These are phyloP conservation scores for Flaveria brownii DNA, from an alignment of 129 eudicot species.

Conservation along the genomic window DNA sequence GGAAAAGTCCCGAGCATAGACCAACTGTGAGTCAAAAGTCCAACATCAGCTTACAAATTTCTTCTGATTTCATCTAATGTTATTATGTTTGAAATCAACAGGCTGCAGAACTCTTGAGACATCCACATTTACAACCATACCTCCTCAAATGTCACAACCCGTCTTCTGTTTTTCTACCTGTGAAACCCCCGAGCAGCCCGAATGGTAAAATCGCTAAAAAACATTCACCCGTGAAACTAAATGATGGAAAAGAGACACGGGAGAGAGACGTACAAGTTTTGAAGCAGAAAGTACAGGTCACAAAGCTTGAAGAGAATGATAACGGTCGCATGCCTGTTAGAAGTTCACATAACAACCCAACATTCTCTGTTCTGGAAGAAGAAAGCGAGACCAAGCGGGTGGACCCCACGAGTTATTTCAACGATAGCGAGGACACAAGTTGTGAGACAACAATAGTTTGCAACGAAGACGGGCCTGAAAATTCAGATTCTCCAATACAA, in stretches of 20 bases:
- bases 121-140: conserved; percentile 87
- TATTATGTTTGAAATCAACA: conserved; percentile 26
- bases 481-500: conserved; percentile 38
- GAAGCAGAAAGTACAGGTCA: conserved; percentile 38
- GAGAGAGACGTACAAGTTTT: conserved; percentile 49
- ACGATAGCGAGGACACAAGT: conserved; percentile 62
- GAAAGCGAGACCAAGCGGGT: conserved; percentile 87
- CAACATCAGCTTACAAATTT: not conserved
- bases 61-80: conserved; percentile 25
- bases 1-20: conserved; percentile 93
- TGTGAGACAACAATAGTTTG: conserved; percentile 49
- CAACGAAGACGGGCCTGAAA: conserved; percentile 51
- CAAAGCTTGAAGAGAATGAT: conserved; percentile 35
- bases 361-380: conserved; percentile 36
- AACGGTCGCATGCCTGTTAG: conserved; percentile 27
- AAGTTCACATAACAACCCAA: conserved; percentile 44
- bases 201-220: conserved; percentile 55
- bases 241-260: conserved; percentile 39
- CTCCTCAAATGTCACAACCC: conserved; percentile 69
- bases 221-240: conserved; percentile 49
- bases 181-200: conserved; percentile 68
- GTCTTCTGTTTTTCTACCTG: conserved; percentile 80
- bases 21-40: conserved; percentile 77
- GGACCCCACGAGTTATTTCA: conserved; percentile 86
- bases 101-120: conserved; percentile 97